Evolutionary conservation across 2,329 filamentous ascomycete species (phyloP), one percentile per base, ranked within the genome.

Genomic region (Cordyceps cicadae): DNA sequence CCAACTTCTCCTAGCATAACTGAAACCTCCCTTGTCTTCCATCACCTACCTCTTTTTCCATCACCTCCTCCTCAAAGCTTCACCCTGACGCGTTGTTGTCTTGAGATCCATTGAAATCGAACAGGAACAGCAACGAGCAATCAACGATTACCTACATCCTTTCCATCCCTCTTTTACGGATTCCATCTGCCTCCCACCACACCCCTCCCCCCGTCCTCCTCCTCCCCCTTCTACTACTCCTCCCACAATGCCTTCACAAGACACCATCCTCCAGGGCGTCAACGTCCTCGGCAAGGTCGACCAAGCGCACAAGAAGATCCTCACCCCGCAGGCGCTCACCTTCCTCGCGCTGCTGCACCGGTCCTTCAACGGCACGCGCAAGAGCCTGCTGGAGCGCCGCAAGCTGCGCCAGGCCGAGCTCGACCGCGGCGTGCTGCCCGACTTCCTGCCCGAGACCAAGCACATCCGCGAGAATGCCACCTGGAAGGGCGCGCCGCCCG

Each of bases 331-430:
- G 66, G 93, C 93, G 60, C 87, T 90, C 66, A 89, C 91, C 64
- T 99, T 97, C 81, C 85, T 99, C 63, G 90, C 93, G 43, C 87
- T 97, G 65, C 85, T 99, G 70, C 94, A 99, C 79, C 88, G 93
- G 72, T 91, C 92, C 66, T 97, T 97, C 83, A 95, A 97, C 76
- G 79, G 76, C 65, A 93, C 88, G 60, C 90, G 94, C 76, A 96
- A 96, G 81, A 81, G 83, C 54, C 86, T 99, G 49, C 85, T 99
- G 59, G 88, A 97, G 78, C 87, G 92, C 70, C 90, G 94, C 69
- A 84, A 88, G 69, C 79, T 87, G 67, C 89, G 93, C 71, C 94
- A 97, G 79, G 88, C 89, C 67, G 92, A 97, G 83, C 86, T 97
- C 64, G 93, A 97, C 80, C 88, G 88, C 73, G 94, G 94, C 67